Base-by-base conservation (phyloP, 768 basidiomycete species). In the Mycena vulgaris region DNA sequence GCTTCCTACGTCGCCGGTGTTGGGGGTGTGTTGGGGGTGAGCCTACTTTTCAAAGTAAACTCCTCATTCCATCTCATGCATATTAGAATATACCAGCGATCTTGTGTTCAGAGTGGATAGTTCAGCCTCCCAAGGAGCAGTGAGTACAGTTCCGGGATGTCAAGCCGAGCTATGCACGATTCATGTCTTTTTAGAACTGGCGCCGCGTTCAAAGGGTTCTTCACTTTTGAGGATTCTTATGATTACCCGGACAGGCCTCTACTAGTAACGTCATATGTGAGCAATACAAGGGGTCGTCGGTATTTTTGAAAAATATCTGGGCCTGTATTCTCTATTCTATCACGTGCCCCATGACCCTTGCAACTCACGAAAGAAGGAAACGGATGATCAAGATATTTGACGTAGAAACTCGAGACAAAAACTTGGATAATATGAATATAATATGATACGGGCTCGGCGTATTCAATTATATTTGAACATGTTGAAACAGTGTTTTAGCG, bases 181-280 rank as follows among this genome's bases (percentile, higher is more conserved):
- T 47, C 40, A n/a, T 55, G 61, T 4, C 39, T 5, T 55, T 28
- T 10, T 39, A 65, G 64, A 39, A 37, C 64, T 16, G 64, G 64
- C 0, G 57, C 64, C 2, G 64, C 64, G 35, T 65, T 65, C 45
- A 65, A 65, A 57, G 64, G 64, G 23, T 57, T n/a, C 33, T 65
- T 65, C 64, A 49, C 45, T 25, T 65, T 57, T 25, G 31, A 65
- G 25, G 55, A 57, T 57, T 56, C 56, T 2, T 65, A 65, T 33
- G 30, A 56, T 25, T 27, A 31, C 23, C 52, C 52, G 52, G 52
- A 53, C 9, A 35, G 31, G 9, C 52, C 31, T 21, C 31, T n/a
- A n/a, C n/a, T n/a, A n/a, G n/a, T n/a, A n/a, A n/a, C n/a, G n/a
- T 25, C 7, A 30, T 5, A 30, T 53, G 52, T 53, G 30, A 30